Evolutionary conservation across 2,329 filamentous ascomycete genomes (phyloP), one percentile per base, ranked within the genome.

Genomic region (Karstenula rhodostoma): DNA sequence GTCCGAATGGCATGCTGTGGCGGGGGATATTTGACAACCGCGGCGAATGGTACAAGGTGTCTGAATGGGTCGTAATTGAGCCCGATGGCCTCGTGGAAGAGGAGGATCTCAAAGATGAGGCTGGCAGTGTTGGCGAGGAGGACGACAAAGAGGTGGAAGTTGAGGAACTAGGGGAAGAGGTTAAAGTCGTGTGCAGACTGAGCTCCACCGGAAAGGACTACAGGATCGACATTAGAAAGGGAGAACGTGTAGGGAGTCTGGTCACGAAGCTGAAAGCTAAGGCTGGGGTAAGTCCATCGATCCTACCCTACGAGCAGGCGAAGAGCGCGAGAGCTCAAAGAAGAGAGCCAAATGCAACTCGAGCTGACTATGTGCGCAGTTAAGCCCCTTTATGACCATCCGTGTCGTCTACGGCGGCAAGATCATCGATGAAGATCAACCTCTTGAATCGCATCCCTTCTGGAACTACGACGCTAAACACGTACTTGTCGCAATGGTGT

Each of bases 361-460:
- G 25, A 33, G 50, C 63, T 71, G 22, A 68, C 54, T 17, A 10
- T 23, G 5, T n/a, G 12, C 46, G 66, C 67, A 90, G 90, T 80
- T 94, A 33, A 77, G 84, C 1, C 73, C 81, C 8, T 81, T 80
- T 47, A 87, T 86, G 62, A 85, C 83, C 50, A 82, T 97, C 53
- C 87, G 87, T 56, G 85, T 97, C 60, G 89, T 88, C 22, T 96
- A 96, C 75, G 85, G 95, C 77, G 94, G 94, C 67, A 92, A 89
- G 73, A 86, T 94, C 53, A 84, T 97, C 48, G 88, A 89, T 65
- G 91, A 94, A 65, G 83, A 84, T 56, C 75, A 86, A 22, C 84
- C 89, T 0, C 80, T 97, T 19, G 77, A 82, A 47, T 84, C 85
- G 3, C 90, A 95, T 19, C 59, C 62, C 68, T 90, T 90, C 51